Conservation (phyloP, 1,139 yeast genomes). For the Magnusiomyces clavatus region DNA sequence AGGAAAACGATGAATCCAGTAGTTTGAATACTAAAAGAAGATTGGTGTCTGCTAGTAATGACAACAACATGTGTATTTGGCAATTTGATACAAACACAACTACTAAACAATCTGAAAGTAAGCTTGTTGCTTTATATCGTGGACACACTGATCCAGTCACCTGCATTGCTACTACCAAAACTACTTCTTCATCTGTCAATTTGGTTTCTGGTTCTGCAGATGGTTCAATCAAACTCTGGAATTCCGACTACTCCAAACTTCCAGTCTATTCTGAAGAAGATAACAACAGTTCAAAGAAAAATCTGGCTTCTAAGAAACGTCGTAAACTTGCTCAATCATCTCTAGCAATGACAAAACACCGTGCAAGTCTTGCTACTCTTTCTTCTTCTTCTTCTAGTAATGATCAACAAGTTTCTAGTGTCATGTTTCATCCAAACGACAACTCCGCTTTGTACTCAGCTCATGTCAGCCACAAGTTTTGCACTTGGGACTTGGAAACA, state of each 20-base stretch:
- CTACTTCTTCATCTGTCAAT: constrained; percentile 21
- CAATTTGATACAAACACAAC: constrained; percentile 38
- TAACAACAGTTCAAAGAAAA: constrained; percentile 28
- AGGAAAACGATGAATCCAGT: not conserved
- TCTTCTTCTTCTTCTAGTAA: constrained; percentile 59
- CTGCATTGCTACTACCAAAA: constrained; percentile 52
- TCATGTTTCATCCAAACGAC: constrained; percentile 52
- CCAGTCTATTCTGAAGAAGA: constrained; percentile 56
- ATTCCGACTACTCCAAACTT: constrained; percentile 78
- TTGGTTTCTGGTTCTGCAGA: constrained; percentile 85
- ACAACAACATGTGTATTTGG: constrained; percentile 86
- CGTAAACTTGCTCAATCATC: constrained; percentile 64
- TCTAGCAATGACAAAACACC: constrained; percentile 58
- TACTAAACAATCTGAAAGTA: too few species aligned
- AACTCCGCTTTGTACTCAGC: constrained; percentile 81
- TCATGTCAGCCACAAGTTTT: constrained; percentile 89
- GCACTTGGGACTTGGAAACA: constrained; percentile 87
- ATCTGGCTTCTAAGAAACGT: constrained; percentile 84
- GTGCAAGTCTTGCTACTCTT: constrained; percentile 70
- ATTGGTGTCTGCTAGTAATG: constrained; percentile 80
- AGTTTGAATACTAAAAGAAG: too few species aligned
- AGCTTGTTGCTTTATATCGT: constrained; percentile 69
- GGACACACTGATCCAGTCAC: constrained; percentile 89
- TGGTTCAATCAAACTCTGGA: constrained; percentile 78
- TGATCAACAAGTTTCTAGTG: constrained; percentile 52